Conservation (phyloP, 148 eudicot species). For the Polygonum aviculare region DNA sequence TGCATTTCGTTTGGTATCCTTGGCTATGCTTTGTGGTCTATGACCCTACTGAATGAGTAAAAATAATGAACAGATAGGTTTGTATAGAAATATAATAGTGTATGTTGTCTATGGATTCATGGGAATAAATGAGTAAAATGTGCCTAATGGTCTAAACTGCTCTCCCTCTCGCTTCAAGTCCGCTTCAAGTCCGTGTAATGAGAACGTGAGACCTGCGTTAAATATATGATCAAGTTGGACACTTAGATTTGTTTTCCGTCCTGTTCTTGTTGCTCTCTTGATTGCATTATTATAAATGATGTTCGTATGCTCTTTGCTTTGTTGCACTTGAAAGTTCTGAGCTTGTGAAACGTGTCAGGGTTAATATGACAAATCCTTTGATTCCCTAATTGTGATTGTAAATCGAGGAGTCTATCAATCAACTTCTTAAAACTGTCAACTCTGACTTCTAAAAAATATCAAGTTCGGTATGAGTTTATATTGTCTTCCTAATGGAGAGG, state of each 20-base stretch:
- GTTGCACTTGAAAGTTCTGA: neutral
- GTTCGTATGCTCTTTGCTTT: neutral
- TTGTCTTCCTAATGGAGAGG: neutral
- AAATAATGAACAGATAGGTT: neutral
- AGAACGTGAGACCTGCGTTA: neutral
- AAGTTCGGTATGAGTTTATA: neutral
- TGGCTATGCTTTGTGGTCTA: neutral
- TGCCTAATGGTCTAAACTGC: neutral
- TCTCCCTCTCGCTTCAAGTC: conserved; percentile 9
- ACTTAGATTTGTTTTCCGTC: neutral
- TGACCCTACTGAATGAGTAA: neutral
- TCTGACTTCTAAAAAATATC: neutral
- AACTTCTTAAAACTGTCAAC: neutral
- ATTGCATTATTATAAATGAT: neutral
- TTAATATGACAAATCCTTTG: neutral
- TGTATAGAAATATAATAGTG: neutral
- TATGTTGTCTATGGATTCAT: neutral
- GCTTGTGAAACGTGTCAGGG: neutral
- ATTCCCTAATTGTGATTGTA: neutral
- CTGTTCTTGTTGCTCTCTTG: neutral
- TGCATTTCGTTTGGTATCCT: neutral
- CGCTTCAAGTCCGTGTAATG: neutral
- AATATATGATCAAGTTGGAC: neutral
- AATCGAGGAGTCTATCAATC: neutral
- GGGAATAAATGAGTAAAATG: neutral